Evolutionary conservation across 768 basidiomycete genomes (phyloP), one percentile per base, ranked within the genome.

Genomic region (Termitomyces sp.): DNA sequence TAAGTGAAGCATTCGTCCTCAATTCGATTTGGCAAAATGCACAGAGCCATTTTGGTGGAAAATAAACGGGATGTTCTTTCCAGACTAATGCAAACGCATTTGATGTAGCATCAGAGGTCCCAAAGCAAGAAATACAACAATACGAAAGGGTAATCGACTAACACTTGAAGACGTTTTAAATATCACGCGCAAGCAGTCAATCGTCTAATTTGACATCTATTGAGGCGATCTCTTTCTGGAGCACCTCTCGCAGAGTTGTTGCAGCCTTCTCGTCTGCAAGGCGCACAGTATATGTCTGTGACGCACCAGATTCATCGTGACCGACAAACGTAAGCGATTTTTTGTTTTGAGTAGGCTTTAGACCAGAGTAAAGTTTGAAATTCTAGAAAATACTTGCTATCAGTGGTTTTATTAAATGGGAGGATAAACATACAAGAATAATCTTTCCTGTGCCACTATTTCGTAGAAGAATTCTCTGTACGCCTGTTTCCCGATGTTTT

Each of bases 1-100:
- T 99, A 47, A 92, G 90, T 66, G 92, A 98, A 73, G 96, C 97
- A 1, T 99, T 96, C 68, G 90, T 98, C 22, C 85, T 93, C 64
- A 92, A 87, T 63, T 92, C 89, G 30, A 89, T 90, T 72, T 94
- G 92, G 92, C 91, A 93, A 62, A 92, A 94, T 64, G 92, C 92
- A 5, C 92, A 92, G 67, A 92, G 90, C 67, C 92, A 94, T 71
- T 88, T 94, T 70, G 80, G 74, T 44, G 84, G 74, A 61, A 88
- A 84, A 68, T 76, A 65, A 70, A 44, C 53, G 30, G 22, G 20
- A 54, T 35, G 20, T 54, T 35, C 41, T 18, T 57, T 49, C 45
- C 36, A 43, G 35, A 60, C 47, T 43, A 36, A 60, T 46, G 50
- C 50, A 46, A 55, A 55, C 46, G 45, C 43, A 58, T 33, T 48